Percentiles rank a stretch among this genome's conserved stretches.
phyloP scores from a whole-genome alignment of 257 asterid genomes.

The Penstemon davidsonii region DNA sequence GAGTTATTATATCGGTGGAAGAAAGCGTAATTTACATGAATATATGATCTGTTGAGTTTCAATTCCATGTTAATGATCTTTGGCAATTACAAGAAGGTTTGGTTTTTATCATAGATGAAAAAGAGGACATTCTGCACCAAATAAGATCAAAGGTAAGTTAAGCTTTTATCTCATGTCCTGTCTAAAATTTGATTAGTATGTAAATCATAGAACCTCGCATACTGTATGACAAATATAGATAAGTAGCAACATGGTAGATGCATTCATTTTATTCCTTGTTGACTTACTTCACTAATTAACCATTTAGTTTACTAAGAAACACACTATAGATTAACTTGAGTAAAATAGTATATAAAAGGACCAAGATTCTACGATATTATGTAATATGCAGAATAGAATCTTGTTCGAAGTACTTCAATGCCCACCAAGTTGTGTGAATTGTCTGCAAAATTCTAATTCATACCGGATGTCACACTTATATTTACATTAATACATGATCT shows the following conservation, averaged over 20 bases:
- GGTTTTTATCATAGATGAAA: conserved; percentile 56
- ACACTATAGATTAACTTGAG: neutral
- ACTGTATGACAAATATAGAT: neutral
- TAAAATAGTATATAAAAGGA: neutral
- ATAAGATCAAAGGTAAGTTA: conserved; percentile 85
- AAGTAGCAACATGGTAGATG: neutral
- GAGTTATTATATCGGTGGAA: no score
- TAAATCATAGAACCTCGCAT: neutral
- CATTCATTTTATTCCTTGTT: conserved; percentile 15
- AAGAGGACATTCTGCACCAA: conserved; percentile 86
- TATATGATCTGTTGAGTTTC: no score
- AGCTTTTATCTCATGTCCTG: neutral
- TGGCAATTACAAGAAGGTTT: no score
- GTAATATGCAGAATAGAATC: neutral
- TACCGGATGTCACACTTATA: neutral
- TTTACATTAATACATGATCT: no score
- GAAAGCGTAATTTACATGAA: no score
- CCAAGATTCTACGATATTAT: neutral
- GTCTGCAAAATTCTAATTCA: conserved; percentile 8
- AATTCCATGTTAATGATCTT: no score
- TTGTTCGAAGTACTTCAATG: neutral
- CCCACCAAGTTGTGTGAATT: neutral
- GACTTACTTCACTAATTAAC: conserved; percentile 14
- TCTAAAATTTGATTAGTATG: neutral
- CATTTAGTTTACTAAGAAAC: conserved; percentile 19